Evolutionary conservation across 208 protist genomes (phyloP).

Genomic region (Crithidia expoeki): DNA sequence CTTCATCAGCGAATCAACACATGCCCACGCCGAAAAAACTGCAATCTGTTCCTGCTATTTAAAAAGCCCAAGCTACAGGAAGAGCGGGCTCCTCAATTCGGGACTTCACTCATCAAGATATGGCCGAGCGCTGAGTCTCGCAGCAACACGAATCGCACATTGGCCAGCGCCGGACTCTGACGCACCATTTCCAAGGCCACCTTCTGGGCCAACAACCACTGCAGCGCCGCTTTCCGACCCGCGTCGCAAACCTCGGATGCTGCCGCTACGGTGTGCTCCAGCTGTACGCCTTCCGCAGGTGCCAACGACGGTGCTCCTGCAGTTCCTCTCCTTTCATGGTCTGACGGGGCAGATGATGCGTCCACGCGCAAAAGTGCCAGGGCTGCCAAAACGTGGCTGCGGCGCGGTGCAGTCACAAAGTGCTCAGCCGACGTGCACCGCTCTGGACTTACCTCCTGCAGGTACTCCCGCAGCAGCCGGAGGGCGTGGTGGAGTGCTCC

Average conservation of each 20-base stretch:
- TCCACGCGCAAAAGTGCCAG: conserved; percentile 25
- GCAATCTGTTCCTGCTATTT: too few relatives aligned
- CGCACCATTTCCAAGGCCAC: conserved; percentile 28
- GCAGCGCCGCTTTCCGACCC: conserved; percentile 11
- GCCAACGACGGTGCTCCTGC: too few relatives aligned
- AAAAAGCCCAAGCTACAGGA: too few relatives aligned
- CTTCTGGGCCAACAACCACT: conserved; percentile 28
- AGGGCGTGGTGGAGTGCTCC: conserved; percentile 28
- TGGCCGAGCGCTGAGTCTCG: conserved; percentile 39
- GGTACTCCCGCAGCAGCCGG: conserved; percentile 29
- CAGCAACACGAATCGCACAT: conserved; percentile 40
- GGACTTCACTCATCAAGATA: conserved; percentile 27
- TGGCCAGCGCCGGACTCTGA: conserved; percentile 14
- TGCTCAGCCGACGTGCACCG: conserved; percentile 37
- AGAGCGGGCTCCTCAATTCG: not conserved
- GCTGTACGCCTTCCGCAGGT: too few relatives aligned
- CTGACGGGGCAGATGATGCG: not conserved
- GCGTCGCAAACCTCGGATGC: conserved; percentile 4
- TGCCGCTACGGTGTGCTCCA: too few relatives aligned
- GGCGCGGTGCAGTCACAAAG: conserved; percentile 31
- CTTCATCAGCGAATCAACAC: too few relatives aligned
- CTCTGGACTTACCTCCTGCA: conserved; percentile 43
- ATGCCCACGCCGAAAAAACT: too few relatives aligned
- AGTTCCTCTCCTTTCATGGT: too few relatives aligned
- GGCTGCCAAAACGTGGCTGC: conserved; percentile 30